A percentile compares a stretch with the other conserved stretches of the same genome.
Conservation (phyloP, 179 eudicot genomes). For the Patellifolia procumbens region DNA sequence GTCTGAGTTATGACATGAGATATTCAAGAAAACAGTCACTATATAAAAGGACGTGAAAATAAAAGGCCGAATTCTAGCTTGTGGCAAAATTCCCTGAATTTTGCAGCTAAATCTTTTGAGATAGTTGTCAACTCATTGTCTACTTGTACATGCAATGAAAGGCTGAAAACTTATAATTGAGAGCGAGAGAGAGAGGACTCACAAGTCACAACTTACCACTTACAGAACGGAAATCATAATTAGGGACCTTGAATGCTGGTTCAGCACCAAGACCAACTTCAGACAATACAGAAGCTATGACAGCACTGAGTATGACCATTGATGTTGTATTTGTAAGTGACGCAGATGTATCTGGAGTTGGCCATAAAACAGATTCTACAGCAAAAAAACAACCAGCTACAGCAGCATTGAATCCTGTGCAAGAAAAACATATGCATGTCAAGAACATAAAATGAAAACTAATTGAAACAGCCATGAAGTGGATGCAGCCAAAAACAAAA, state of each 20-base stretch:
- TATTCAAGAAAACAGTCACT: neutral
- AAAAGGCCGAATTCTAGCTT: conserved; percentile 4
- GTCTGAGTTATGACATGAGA: neutral
- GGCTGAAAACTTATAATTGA: neutral
- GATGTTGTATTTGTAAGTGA: conserved; percentile 92
- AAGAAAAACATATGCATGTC: conserved; percentile 10
- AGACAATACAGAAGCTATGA: conserved; percentile 90
- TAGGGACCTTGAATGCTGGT: conserved; percentile 92
- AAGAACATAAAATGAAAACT: neutral
- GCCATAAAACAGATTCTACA: conserved; percentile 96
- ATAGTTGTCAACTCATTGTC: neutral
- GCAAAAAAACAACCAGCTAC: conserved; percentile 98
- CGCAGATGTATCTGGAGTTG: conserved; percentile 77
- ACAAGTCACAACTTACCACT: conserved; percentile 54
- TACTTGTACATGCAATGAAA: neutral
- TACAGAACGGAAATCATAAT: conserved; percentile 88
- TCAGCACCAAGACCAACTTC: conserved; percentile 95
- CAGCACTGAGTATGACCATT: conserved; percentile 96
- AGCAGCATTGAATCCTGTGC: conserved; percentile 88
- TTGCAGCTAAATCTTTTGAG: neutral
- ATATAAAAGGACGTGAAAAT: neutral
- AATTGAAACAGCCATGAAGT: neutral
- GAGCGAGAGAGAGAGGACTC: neutral
- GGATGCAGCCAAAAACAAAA: conserved; percentile 4
- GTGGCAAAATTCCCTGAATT: neutral